Evolutionary conservation across 345 rosid species (phyloP).

Genomic region (Gossypium arboreum): DNA sequence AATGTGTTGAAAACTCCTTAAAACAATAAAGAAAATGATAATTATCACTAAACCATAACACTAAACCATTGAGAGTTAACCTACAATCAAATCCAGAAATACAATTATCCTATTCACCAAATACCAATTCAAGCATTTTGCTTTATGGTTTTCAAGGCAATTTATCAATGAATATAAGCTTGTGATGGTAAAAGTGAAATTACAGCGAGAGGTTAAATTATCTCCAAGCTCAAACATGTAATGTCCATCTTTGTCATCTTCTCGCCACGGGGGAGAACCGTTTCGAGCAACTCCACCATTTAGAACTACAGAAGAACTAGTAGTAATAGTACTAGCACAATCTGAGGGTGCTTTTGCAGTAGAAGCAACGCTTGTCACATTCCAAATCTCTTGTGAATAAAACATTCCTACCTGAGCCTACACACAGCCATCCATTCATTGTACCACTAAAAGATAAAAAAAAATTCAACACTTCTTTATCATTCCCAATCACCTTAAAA

Average conservation of each 20-base stretch:
- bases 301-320: constrained; percentile 30
- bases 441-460: constrained; percentile 51
- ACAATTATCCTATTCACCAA: background rate
- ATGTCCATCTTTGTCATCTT: constrained; percentile 82
- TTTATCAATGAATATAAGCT: background rate
- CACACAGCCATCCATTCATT: constrained; percentile 75
- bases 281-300: constrained; percentile 37
- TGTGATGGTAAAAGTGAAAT: constrained; percentile 20
- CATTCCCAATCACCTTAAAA: background rate
- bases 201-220: constrained; percentile 48
- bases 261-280: constrained; percentile 76
- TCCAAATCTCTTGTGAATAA: constrained; percentile 88
- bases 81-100: background rate
- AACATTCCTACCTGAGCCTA: constrained; percentile 98
- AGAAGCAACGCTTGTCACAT: constrained; percentile 77
- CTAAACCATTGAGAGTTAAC: background rate
- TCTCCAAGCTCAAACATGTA: constrained; percentile 40
- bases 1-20: background rate
- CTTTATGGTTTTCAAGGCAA: background rate
- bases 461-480: background rate
- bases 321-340: constrained; percentile 31
- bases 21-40: background rate
- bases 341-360: constrained; percentile 50
- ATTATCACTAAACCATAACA: background rate
- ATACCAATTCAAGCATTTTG: background rate